Evolutionary conservation across 495 filamentous ascomycete species (phyloP).

Genomic region (Darksidea phi): DNA sequence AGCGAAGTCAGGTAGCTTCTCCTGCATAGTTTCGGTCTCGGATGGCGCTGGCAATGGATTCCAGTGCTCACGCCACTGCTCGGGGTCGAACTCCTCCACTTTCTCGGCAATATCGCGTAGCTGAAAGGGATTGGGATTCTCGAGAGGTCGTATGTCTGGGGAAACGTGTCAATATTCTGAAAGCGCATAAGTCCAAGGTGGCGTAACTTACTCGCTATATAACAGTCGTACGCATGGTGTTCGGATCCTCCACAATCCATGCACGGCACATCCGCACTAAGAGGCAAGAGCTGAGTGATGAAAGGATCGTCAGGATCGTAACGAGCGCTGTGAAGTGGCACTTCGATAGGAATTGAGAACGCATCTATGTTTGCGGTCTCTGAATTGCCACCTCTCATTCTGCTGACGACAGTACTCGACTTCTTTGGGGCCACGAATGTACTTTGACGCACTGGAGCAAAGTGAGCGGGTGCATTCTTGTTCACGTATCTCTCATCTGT

Average conservation of each 20-base stretch:
- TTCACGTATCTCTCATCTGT: too few relatives aligned
- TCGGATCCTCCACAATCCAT: conserved; percentile 12
- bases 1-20: not conserved
- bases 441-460: too few relatives aligned
- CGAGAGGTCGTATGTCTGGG: conserved; percentile 3
- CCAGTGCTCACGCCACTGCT: conserved; percentile 11
- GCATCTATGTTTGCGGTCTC: too few relatives aligned
- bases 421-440: too few relatives aligned
- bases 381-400: too few relatives aligned
- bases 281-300: not conserved
- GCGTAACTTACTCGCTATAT: conserved; percentile 13
- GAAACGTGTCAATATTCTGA: not conserved
- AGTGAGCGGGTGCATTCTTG: too few relatives aligned
- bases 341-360: not conserved
- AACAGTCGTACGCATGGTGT: conserved; percentile 6
- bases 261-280: not conserved
- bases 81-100: conserved; percentile 17
- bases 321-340: not conserved
- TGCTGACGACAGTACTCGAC: too few relatives aligned
- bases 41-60: not conserved
- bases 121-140: not conserved
- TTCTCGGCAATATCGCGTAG: conserved; percentile 4
- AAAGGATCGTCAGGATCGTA: conserved; percentile 4
- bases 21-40: not conserved
- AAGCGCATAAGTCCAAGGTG: not conserved